Percentiles rank a stretch among this genome's conserved stretches.
phyloP scores from a whole-genome alignment of 345 rosid genomes.

The Camelina sativa region DNA sequence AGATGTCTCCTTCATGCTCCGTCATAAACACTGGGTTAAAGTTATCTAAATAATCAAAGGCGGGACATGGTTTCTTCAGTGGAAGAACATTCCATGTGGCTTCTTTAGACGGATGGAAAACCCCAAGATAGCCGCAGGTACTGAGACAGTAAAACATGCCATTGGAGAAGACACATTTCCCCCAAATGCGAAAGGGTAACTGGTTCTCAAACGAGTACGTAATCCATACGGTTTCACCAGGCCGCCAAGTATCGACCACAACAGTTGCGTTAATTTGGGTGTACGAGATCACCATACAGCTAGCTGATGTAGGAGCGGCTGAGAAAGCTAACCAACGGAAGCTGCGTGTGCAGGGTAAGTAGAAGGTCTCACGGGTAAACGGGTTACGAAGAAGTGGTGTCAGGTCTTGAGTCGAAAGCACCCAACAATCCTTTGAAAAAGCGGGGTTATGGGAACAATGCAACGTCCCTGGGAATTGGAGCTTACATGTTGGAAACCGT shows the following conservation, averaged over 20 bases:
- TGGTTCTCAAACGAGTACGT: not conserved
- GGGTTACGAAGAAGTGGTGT: too few relatives aligned
- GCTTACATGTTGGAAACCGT: not conserved
- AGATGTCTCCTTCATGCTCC: not conserved
- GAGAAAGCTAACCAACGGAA: not conserved
- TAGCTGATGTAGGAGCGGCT: not conserved
- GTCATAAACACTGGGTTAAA: not conserved
- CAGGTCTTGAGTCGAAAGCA: not conserved
- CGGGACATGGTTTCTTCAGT: not conserved
- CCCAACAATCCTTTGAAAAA: not conserved
- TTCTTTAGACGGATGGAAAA: not conserved
- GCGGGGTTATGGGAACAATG: too few relatives aligned
- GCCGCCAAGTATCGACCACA: not conserved
- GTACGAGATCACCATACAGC: not conserved
- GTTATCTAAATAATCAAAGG: not conserved
- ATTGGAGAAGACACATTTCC: not conserved
- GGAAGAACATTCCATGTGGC: not conserved
- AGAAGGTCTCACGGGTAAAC: not conserved
- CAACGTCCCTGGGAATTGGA: not conserved
- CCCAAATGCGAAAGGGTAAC: not conserved
- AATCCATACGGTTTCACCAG: not conserved
- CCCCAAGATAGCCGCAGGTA: not conserved
- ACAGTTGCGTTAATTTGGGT: not conserved
- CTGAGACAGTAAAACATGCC: not conserved
- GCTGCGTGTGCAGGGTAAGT: not conserved